A percentile compares a stretch with the other conserved stretches of the same genome.
Evolutionary conservation across 1,139 yeast genomes (phyloP).

Genomic region (Pichia norvegensis): DNA sequence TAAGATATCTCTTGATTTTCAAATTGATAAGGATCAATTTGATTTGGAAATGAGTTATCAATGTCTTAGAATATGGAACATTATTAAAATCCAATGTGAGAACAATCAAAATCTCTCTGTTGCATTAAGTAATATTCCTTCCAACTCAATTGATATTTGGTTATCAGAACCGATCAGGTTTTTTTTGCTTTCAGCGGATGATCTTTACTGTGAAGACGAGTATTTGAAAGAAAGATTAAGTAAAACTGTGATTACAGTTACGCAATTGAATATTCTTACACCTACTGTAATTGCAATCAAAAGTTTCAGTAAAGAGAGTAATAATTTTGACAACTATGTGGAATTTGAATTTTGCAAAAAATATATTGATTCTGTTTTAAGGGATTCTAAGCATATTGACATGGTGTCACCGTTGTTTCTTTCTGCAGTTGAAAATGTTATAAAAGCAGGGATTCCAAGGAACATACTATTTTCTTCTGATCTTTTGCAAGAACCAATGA

Average conservation of each 20-base stretch:
- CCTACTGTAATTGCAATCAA: not conserved
- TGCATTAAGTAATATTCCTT: not conserved
- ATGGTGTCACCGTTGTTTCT: not conserved
- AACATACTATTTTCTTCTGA: constrained; percentile 1
- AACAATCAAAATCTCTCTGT: not conserved
- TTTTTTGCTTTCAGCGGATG: constrained; percentile 36
- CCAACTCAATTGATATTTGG: constrained; percentile 39
- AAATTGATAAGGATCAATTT: no score
- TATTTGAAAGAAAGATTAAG: not conserved
- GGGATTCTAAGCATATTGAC: not conserved
- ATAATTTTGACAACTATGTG: not conserved
- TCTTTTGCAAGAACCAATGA: constrained; percentile 46
- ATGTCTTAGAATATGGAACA: not conserved
- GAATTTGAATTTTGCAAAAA: not conserved
- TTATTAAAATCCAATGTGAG: not conserved
- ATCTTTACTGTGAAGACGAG: not conserved
- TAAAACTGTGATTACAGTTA: no score
- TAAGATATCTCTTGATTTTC: not conserved
- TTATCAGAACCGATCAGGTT: constrained; percentile 55
- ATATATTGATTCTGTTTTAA: not conserved
- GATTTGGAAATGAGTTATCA: not conserved
- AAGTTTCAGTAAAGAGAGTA: not conserved
- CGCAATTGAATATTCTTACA: not conserved
- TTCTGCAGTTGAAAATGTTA: not conserved
- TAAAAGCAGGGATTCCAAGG: not conserved